A percentile compares a stretch with the other conserved stretches of the same genome.
phyloP scores from a whole-genome alignment of 2,329 filamentous ascomycete species.

The Colletotrichum chlorophyti region DNA sequence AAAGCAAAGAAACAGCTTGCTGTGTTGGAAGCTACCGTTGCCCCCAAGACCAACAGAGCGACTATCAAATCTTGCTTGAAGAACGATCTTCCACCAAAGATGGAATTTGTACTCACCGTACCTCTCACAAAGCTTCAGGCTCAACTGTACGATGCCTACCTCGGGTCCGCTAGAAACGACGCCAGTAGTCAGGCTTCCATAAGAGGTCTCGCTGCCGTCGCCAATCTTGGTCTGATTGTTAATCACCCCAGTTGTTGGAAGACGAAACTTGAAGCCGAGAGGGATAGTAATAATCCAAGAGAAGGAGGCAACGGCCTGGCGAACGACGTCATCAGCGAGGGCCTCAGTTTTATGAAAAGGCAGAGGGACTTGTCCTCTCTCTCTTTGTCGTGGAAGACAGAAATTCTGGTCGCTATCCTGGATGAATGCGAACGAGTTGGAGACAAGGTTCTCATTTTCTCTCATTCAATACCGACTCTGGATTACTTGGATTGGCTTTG shows the following conservation, averaged over 20 bases:
- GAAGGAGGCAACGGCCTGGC: constrained; percentile 17
- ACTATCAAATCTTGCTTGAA: constrained; percentile 71
- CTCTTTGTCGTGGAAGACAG: constrained; percentile 70
- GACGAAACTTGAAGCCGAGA: constrained; percentile 38
- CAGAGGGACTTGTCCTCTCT: constrained; percentile 50
- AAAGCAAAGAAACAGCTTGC: constrained; percentile 70
- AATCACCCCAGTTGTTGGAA: constrained; percentile 59
- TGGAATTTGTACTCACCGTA: constrained; percentile 81
- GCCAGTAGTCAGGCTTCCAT: neutral
- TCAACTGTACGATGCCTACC: constrained; percentile 62
- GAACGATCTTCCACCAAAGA: constrained; percentile 74
- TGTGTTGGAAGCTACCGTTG: constrained; percentile 74
- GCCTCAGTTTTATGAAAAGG: constrained; percentile 44
- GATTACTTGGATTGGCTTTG: constrained; percentile 71
- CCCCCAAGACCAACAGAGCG: constrained; percentile 78
- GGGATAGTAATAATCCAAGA: neutral
- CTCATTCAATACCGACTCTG: constrained; percentile 73
- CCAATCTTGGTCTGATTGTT: constrained; percentile 54
- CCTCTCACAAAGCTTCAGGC: constrained; percentile 72
- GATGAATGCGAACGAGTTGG: constrained; percentile 63
- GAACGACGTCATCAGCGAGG: constrained; percentile 27
- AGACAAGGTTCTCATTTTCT: constrained; percentile 85
- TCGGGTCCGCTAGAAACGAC: constrained; percentile 33
- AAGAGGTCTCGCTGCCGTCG: constrained; percentile 43
- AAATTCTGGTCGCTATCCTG: constrained; percentile 73